Evolutionary conservation across 179 eudicot species (phyloP), one percentile per base, ranked within the genome.

Genomic region (Heliamphora ciliata): DNA sequence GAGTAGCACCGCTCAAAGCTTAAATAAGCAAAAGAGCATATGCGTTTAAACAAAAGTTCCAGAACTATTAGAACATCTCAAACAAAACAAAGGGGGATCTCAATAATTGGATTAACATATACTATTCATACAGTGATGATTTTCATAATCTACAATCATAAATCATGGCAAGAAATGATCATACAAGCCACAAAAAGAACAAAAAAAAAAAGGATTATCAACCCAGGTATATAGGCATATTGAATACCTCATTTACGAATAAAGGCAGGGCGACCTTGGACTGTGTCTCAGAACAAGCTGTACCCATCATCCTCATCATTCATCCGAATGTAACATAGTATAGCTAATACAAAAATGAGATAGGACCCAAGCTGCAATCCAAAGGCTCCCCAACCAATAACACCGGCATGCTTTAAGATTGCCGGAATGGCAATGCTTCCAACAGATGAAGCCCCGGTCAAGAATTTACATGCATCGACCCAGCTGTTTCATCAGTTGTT

Each of bases 381-480:
- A 60, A 93, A 31, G 55, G 98, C 98, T 79, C 98, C 98, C 98
- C 98, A 93, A 64, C 95, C 88, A 71, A 95, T 95, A 14, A 95
- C 85, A 47, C 92, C 97, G 18, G 98, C 98, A 74, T 93, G 98
- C 84, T 92, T 93, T 71, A 95, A 87, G 80, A 95, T 90, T 68
- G 87, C 82, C 51, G 98, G 98, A 82, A 95, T 95, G 0, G 98
- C 98, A 10, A 95, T 90, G 85, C 98, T 95, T 67, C 98, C 98
- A 51, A 95, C 87, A 5, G 90, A 88, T 58, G 98, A 93, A 83
- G 98, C 95, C 76, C 98, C 98, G 2, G 98, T 93, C 84, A 95
- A 79, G 83, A 95, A 95, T 81, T 95, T 95, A 65, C 93, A 78
- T 1, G 93, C 97, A 60, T 92, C 85, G 79, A 89, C 83, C 98